Base-by-base conservation (phyloP, 257 asterid species). In the Lithospermum erythrorhizon region DNA sequence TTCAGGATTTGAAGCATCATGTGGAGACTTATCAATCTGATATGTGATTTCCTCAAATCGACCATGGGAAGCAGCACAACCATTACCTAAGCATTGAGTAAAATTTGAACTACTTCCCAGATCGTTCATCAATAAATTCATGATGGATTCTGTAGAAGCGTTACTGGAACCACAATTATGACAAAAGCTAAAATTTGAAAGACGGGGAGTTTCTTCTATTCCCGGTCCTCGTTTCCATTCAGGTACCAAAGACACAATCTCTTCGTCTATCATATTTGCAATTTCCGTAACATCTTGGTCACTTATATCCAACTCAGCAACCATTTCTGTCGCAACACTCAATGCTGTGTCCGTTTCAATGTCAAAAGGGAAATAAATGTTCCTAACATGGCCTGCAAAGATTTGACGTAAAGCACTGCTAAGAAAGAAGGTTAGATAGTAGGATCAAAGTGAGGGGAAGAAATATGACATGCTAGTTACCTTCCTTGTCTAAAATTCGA, bases 241-340 rank as follows among this genome's bases (percentile, higher is more conserved):
- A 0, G 96, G 97, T 16, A 87, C 90, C 65, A 90, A 59, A 56
- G 80, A 78, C 49, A 77, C 70, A 23, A 90, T 85, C 59, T 90
- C 96, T 4, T 78, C 78, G 24, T 90, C 96, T 2, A 90, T 90
- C 95, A 85, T 87, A 29, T 81, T 83, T n/a, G 95, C 89, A 72
- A 90, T 90, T 64, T 80, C 82, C 10, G 80, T 79, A 73, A 83
- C 90, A 19, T 87, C 95, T 75, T 87, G 96, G 61, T 90, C 91
- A 0, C 83, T 87, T 58, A 90, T 81, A 74, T 87, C 96, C 75
- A 90, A 30, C 82, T 90, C 97, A 1, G 83, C 81, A 35, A 90
- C 90, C 97, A 90, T 90, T 73, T 90, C 97, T 15, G 87, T 73
- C 0, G 96, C 95, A 2, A 90, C 97, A 20, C 82, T 87, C 20